A percentile compares a stretch with the other conserved stretches of the same genome.
Evolutionary conservation across 2,329 filamentous ascomycete species (phyloP).

Genomic region (Penicillium sp.): DNA sequence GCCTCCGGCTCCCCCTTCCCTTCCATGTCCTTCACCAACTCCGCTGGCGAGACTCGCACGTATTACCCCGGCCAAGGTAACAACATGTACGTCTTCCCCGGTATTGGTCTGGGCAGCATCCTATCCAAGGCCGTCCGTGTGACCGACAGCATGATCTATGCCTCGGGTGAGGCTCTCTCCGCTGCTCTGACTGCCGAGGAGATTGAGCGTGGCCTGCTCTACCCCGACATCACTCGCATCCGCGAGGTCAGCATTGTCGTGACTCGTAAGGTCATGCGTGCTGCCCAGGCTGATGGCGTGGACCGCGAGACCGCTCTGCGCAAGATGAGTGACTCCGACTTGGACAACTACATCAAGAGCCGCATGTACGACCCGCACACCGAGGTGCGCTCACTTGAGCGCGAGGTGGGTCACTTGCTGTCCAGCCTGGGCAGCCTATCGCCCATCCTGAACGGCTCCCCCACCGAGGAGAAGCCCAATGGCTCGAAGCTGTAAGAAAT

Average conservation of each 20-base stretch:
- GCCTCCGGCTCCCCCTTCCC: slow-evolving; percentile 93
- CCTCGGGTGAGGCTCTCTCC: slow-evolving; percentile 79
- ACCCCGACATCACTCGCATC: slow-evolving; percentile 88
- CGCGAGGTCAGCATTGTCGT: slow-evolving; percentile 85
- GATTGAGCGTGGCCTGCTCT: slow-evolving; percentile 79
- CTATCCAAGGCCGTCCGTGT: slow-evolving; percentile 82
- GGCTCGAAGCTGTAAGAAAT: slow-evolving; percentile 36
- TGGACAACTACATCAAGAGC: slow-evolving; percentile 51
- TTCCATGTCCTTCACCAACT: slow-evolving; percentile 65
- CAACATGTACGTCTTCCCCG: slow-evolving; percentile 93
- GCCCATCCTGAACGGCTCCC: slow-evolving; percentile 27
- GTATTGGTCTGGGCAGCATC: slow-evolving; percentile 90
- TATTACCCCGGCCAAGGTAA: slow-evolving; percentile 79
- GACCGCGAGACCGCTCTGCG: slow-evolving; percentile 51
- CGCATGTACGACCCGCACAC: slow-evolving; percentile 54
- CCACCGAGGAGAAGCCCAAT: slow-evolving; percentile 34
- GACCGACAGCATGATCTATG: slow-evolving; percentile 97
- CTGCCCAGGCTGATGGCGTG: slow-evolving; percentile 80
- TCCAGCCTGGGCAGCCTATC: slow-evolving; percentile 36
- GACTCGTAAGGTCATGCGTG: slow-evolving; percentile 89
- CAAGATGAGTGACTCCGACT: slow-evolving; percentile 44
- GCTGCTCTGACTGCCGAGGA: slow-evolving; percentile 79
- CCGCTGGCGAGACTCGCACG: slow-evolving; percentile 61
- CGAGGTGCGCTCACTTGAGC: slow-evolving; percentile 50
- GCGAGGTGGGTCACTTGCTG: slow-evolving; percentile 48